Conservation (phyloP, 805 yeast species). For the Ogataea pilisensis region DNA sequence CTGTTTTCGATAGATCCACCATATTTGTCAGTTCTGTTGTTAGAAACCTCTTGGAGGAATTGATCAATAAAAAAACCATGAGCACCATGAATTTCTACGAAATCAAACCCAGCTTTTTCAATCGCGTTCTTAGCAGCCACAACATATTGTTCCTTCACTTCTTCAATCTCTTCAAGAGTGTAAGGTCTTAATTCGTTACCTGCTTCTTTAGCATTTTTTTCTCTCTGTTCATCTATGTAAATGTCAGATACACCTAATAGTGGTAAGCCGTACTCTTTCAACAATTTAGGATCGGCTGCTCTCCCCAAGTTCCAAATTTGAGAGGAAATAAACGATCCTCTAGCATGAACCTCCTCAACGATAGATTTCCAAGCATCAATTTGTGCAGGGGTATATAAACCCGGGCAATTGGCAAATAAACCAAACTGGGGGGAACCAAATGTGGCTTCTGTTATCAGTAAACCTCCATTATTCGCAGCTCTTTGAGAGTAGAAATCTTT, state of each 20-base stretch:
- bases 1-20: conserved; percentile 44
- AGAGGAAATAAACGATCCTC: conserved; percentile 39
- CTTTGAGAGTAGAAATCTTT: conserved; percentile 51
- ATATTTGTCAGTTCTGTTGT: conserved; percentile 39
- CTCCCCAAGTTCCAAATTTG: conserved; percentile 50
- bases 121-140: conserved; percentile 41
- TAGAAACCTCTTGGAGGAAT: conserved; percentile 33
- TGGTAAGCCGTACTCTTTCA: conserved; percentile 34
- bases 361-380: conserved; percentile 43
- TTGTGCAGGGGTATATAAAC: conserved; percentile 45
- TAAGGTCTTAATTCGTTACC: conserved; percentile 46
- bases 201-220: conserved; percentile 31
- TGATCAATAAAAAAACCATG: conserved; percentile 39
- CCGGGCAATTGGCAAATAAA: conserved; percentile 42
- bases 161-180: conserved; percentile 37
- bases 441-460: conserved; percentile 55
- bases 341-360: conserved; percentile 43
- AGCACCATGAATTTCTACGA: conserved; percentile 40
- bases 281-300: conserved; percentile 31
- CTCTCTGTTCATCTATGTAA: conserved; percentile 33
- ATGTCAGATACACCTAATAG: conserved; percentile 36
- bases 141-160: conserved; percentile 37
- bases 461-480: conserved; percentile 50
- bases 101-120: conserved; percentile 37
- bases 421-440: conserved; percentile 40